A percentile compares a stretch with the other conserved stretches of the same genome.
Conservation (phyloP, 768 basidiomycete species). For the Agaricus blazei region DNA sequence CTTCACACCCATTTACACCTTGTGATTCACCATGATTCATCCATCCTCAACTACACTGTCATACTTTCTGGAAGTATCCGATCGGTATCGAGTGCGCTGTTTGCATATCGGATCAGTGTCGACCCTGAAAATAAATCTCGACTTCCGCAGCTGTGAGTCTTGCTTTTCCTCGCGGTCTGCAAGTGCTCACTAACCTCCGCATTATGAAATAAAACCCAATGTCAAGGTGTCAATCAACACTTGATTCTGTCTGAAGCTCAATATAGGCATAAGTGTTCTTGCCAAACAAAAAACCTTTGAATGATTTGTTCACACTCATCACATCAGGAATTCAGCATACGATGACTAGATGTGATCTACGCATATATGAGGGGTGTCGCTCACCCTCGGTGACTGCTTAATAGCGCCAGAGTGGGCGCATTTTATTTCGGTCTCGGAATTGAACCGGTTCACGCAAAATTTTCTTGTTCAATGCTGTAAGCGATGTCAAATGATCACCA, state of each 20-base stretch:
- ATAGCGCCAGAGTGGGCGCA: neutral
- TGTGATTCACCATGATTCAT: no score
- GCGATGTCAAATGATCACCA: constrained; percentile 4
- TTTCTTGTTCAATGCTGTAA: constrained; percentile 9
- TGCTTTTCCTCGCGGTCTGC: constrained; percentile 1
- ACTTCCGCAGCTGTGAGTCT: neutral
- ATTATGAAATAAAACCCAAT: neutral
- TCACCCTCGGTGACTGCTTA: no score
- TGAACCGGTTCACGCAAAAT: constrained; percentile 8
- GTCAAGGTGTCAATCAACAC: constrained; percentile 4
- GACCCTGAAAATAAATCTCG: neutral
- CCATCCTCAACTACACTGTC: no score
- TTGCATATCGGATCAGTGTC: neutral
- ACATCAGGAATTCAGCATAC: neutral
- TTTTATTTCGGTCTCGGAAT: neutral
- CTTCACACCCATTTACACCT: neutral
- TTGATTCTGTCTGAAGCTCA: constrained; percentile 1
- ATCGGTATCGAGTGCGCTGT: neutral
- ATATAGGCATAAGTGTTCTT: constrained; percentile 3
- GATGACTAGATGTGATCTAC: neutral
- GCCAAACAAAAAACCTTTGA: neutral
- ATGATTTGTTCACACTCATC: neutral
- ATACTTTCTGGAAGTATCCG: no score
- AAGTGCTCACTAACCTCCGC: neutral
- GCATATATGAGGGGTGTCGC: neutral